Percentiles rank a stretch among this genome's conserved stretches.
These are phyloP conservation scores for Kwoniella newhampshirensis DNA, from an alignment of 768 basidiomycete species.

Conservation along the genomic window DNA sequence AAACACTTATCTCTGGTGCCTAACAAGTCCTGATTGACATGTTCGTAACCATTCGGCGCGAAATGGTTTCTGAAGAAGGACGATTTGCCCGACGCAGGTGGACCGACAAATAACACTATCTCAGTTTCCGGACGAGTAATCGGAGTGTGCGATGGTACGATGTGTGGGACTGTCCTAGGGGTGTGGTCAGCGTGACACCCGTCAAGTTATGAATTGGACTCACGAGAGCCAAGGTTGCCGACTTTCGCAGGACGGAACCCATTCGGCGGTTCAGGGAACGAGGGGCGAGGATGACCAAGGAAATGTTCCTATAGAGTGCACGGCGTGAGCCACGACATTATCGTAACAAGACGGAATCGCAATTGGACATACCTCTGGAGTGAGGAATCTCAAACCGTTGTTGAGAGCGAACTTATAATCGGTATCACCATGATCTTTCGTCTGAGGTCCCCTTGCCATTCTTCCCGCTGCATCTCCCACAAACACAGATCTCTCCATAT, in stretches of 20 bases:
- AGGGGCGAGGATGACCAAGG: conserved; percentile 57
- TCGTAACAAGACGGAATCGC: too few relatives aligned
- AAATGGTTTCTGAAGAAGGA: conserved; percentile 75
- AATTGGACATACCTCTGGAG: conserved; percentile 68
- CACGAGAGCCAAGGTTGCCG: conserved; percentile 45
- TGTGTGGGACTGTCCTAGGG: conserved; percentile 48
- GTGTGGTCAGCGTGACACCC: not conserved
- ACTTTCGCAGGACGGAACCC: conserved; percentile 68
- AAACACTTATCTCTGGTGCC: conserved; percentile 74
- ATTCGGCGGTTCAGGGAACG: conserved; percentile 59
- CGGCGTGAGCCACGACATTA: not conserved
- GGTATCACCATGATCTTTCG: conserved; percentile 70
- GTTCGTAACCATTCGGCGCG: conserved; percentile 65
- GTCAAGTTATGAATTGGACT: conserved; percentile 15
- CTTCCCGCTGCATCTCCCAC: conserved; percentile 91
- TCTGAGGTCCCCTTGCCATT: conserved; percentile 29
- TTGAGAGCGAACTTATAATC: conserved; percentile 86
- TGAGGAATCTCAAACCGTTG: conserved; percentile 68
- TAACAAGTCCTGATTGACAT: conserved; percentile 84
- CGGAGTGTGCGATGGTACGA: conserved; percentile 58
- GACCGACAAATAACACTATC: conserved; percentile 65
- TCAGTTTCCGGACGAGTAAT: conserved; percentile 53
- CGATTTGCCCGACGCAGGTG: conserved; percentile 74
- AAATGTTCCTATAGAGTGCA: conserved; percentile 68
- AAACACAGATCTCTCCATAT: conserved; percentile 68